A percentile compares a stretch with the other conserved stretches of the same genome.
Conservation (phyloP, 2,329 filamentous ascomycete genomes). For the Talaromyces sp. region DNA sequence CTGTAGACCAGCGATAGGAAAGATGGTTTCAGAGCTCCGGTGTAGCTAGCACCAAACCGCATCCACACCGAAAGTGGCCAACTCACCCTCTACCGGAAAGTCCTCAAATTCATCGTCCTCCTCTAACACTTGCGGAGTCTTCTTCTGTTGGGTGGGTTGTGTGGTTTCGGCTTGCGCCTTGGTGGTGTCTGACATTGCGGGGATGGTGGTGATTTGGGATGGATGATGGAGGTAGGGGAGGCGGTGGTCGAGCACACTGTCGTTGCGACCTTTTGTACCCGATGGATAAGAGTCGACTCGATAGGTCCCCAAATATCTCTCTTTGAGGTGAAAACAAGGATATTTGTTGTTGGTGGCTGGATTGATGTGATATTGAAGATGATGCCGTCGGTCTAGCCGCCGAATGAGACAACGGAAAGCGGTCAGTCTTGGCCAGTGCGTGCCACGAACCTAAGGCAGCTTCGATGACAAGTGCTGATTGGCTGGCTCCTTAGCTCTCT, state of each 20-base stretch:
- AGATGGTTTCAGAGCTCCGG: slow-evolving; percentile 3
- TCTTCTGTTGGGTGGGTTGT: slow-evolving; percentile 50
- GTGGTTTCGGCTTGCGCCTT: slow-evolving; percentile 37
- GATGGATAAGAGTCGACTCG: neutral
- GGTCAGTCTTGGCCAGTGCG: neutral
- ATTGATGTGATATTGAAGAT: neutral
- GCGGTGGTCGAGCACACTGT: neutral
- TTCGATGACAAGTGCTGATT: neutral
- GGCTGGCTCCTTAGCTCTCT: neutral
- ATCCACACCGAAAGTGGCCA: neutral
- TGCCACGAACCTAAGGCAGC: slow-evolving; percentile 9
- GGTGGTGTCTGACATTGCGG: slow-evolving; percentile 46
- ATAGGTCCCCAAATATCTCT: neutral
- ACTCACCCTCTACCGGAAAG: slow-evolving; percentile 87
- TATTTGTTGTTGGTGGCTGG: neutral
- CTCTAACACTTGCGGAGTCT: slow-evolving; percentile 71
- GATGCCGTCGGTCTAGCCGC: slow-evolving; percentile 3
- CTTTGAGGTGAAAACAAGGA: neutral
- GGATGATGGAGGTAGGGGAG: neutral
- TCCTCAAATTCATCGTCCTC: slow-evolving; percentile 99
- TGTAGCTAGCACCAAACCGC: neutral
- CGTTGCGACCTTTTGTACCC: neutral
- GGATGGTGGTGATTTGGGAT: slow-evolving; percentile 5
- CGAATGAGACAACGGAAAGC: slow-evolving; percentile 4
- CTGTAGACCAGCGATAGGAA: slow-evolving; percentile 2